phyloP scores from a whole-genome alignment of 805 yeast species.

The Kluyveromyces starmeri region DNA sequence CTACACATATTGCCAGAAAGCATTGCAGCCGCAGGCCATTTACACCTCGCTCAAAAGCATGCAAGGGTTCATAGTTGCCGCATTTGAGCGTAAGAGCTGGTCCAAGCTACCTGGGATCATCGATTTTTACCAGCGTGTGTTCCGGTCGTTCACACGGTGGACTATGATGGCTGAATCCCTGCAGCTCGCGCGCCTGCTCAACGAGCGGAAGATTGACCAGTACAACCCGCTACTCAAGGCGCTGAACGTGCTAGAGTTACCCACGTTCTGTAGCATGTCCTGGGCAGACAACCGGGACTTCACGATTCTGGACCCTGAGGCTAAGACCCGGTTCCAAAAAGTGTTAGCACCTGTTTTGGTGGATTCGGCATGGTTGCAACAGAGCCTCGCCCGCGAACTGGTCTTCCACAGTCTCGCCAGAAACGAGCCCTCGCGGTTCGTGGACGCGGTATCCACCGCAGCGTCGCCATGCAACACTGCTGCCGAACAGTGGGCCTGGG shows the following conservation, averaged over 20 bases:
- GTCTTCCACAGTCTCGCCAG: constrained; percentile 2
- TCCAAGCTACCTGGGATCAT: constrained; percentile 62
- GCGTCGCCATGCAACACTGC: background rate
- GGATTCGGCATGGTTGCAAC: constrained; percentile 10
- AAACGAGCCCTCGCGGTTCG: constrained; percentile 1
- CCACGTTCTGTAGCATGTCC: background rate
- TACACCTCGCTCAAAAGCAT: constrained; percentile 49
- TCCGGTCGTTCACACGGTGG: constrained; percentile 41
- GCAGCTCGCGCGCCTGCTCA: constrained; percentile 24
- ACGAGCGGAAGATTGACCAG: constrained; percentile 21
- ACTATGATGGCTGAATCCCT: constrained; percentile 17
- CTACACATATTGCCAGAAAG: constrained; percentile 19
- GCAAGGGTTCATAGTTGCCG: constrained; percentile 40
- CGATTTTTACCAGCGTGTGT: constrained; percentile 46
- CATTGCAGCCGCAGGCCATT: constrained; percentile 37
- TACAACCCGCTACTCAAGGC: constrained; percentile 15
- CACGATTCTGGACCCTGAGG: constrained; percentile 14
- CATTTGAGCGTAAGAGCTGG: constrained; percentile 51
- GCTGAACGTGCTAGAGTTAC: constrained; percentile 6
- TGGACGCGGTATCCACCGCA: background rate
- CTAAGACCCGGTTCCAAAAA: constrained; percentile 8
- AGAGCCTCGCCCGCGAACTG: constrained; percentile 16
- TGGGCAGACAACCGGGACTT: constrained; percentile 24
- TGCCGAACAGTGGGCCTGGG: constrained; percentile 3
- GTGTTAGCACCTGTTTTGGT: constrained; percentile 12